Conservation (phyloP, 768 basidiomycete genomes). For the Trametes coccinea region DNA sequence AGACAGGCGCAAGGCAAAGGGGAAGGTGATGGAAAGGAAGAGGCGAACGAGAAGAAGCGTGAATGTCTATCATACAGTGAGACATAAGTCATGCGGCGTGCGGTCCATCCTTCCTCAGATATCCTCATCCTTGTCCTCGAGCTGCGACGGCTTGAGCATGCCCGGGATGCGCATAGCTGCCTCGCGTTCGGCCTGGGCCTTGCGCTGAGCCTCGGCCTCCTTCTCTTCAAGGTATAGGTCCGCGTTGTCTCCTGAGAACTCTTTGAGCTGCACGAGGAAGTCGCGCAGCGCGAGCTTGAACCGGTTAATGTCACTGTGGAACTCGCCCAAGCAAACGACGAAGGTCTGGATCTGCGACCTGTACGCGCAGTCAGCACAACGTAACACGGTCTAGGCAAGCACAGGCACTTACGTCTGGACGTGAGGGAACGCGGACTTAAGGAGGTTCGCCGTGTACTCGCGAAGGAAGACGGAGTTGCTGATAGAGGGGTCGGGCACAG, state of each 20-base stretch:
- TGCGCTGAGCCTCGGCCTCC: constrained; percentile 77
- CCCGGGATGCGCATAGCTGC: constrained; percentile 95
- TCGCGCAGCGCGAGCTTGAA: constrained; percentile 96
- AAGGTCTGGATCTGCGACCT: constrained; percentile 77
- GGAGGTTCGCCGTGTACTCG: constrained; percentile 82
- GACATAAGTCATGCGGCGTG: constrained; percentile 21
- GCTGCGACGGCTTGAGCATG: constrained; percentile 92
- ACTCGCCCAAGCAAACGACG: constrained; percentile 64
- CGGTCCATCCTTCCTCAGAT: constrained; percentile 43
- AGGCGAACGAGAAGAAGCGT: not conserved
- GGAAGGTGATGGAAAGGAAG: constrained; percentile 1
- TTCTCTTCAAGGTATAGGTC: constrained; percentile 95
- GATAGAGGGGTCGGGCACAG: constrained; percentile 66
- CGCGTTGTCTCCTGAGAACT: constrained; percentile 93
- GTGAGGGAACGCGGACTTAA: constrained; percentile 90
- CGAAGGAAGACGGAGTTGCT: constrained; percentile 80
- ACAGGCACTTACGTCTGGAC: constrained; percentile 67
- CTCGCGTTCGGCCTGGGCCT: constrained; percentile 82
- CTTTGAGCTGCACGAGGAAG: constrained; percentile 97
- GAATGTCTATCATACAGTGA: constrained; percentile 28
- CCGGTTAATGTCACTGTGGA: constrained; percentile 76
- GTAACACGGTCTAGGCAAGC: not conserved
- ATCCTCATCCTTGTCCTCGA: constrained; percentile 94
- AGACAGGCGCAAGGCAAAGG: not conserved
- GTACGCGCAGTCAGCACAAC: constrained; percentile 11